Conservation (phyloP, 2,329 filamentous ascomycete species). For the Neofusicoccum parvum region DNA sequence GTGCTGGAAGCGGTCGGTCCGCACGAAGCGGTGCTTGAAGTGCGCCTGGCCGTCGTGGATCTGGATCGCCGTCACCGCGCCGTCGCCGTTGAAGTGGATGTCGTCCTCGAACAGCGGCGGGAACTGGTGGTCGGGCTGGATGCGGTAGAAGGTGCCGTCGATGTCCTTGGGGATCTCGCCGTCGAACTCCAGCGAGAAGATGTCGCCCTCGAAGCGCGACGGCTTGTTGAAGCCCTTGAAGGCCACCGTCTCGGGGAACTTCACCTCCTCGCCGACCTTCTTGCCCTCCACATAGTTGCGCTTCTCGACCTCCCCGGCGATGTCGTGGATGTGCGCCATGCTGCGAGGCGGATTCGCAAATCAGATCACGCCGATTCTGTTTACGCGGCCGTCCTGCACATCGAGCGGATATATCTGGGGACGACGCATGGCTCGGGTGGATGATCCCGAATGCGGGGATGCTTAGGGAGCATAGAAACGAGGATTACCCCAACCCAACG, state of each 20-base stretch:
- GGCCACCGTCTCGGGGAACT: slow-evolving; percentile 36
- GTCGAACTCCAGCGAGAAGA: slow-evolving; percentile 42
- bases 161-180: slow-evolving; percentile 47
- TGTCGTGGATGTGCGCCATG: slow-evolving; percentile 14
- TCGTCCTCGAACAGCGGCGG: slow-evolving; percentile 60
- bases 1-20: slow-evolving; percentile 45
- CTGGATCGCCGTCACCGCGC: slow-evolving; percentile 45
- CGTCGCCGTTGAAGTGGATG: slow-evolving; percentile 52
- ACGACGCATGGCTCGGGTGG: background rate
- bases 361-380: background rate
- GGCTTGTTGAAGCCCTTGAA: slow-evolving; percentile 46
- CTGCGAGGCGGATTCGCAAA: background rate
- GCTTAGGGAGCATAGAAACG: background rate
- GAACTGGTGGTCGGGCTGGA: slow-evolving; percentile 52
- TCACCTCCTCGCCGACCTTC: slow-evolving; percentile 31
- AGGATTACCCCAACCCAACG: background rate
- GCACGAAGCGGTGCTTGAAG: slow-evolving; percentile 47
- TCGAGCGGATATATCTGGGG: background rate
- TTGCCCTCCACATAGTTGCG: slow-evolving; percentile 30
- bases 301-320: slow-evolving; percentile 2
- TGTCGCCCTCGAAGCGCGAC: slow-evolving; percentile 44
- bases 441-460: slow-evolving; percentile 7
- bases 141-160: slow-evolving; percentile 48
- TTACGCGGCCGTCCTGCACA: background rate
- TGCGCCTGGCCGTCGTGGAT: slow-evolving; percentile 47